These are phyloP conservation scores for Aspergillus bertholletiae DNA, from an alignment of 495 filamentous ascomycete genomes.

Conservation along the genomic window DNA sequence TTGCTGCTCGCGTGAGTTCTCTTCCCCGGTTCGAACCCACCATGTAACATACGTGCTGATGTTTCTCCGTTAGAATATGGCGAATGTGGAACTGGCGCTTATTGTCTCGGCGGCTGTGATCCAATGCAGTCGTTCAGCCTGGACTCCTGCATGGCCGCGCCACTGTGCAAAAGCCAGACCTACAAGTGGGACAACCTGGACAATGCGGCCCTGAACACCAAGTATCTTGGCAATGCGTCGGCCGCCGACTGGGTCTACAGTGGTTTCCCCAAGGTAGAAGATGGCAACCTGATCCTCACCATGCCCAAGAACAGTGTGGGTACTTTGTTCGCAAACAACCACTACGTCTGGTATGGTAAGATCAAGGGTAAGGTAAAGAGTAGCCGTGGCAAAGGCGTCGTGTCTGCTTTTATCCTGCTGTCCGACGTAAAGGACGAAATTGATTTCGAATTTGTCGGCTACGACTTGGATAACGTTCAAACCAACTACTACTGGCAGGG, in stretches of 20 bases:
- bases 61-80: constrained; percentile 68
- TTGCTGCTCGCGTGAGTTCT: constrained; percentile 86
- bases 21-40: neutral
- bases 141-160: constrained; percentile 82
- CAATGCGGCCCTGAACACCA: constrained; percentile 60
- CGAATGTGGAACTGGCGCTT: constrained; percentile 89
- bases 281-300: constrained; percentile 68
- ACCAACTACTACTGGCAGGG: constrained; percentile 98
- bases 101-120: constrained; percentile 95
- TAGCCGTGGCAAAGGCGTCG: constrained; percentile 78
- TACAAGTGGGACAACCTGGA: constrained; percentile 67
- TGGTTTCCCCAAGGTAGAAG: constrained; percentile 63
- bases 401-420: constrained; percentile 92
- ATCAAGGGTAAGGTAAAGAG: constrained; percentile 84
- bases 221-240: constrained; percentile 81
- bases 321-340: constrained; percentile 82
- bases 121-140: constrained; percentile 74
- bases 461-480: constrained; percentile 72
- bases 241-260: constrained; percentile 84
- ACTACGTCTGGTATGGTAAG: constrained; percentile 97
- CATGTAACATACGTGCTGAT: neutral
- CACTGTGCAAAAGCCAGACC: constrained; percentile 70
- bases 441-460: constrained; percentile 91
- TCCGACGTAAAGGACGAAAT: constrained; percentile 97
- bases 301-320: constrained; percentile 80